Evolutionary conservation across 176 grass and related monocot species (phyloP), one percentile per base, ranked within the genome.

Genomic region (Carex myosuroides): DNA sequence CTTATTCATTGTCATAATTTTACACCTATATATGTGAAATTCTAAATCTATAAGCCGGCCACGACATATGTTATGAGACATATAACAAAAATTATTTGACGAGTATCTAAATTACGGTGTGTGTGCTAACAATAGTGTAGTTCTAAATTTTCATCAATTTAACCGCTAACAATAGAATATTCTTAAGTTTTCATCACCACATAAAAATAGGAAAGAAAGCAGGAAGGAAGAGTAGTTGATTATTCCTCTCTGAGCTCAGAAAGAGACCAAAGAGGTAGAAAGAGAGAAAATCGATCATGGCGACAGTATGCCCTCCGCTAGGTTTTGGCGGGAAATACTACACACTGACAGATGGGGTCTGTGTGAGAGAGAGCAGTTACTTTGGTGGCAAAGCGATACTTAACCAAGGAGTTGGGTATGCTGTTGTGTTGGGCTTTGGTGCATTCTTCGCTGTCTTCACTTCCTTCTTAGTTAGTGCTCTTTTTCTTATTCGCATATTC

Each of bases 361-460:
- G 94, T 77, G 85, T 71, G 87, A 85, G 89, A 64, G 76, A 85
- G 16, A 84, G 60, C 67, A 94, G 92, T 82, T 94, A 84, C 66
- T 94, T 91, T 72, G 92, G 81, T 5, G 90, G 87, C 16, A 86
- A 78, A 32, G 60, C 92, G 24, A 84, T 90, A 29, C 86, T 94
- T 37, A 84, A 81, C 30, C 92, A 94, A 84, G 81, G 79, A 69
- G 79, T 91, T 59, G 89, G 89, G 7, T 95, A 95, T 83, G 81
- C 88, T 80, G 87, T 95, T 82, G 81, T 95, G 80, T 75, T 95
- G 58, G 93, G 93, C 29, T 96, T 96, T 57, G 93, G 93, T 20
- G 93, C 87, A 18, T 96, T 89, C 82, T 94, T 91, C 48, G 92
- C 90, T 41, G 39, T 89, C 50, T 86, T 89, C 79, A 89, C 88